Conservation (phyloP, 2,329 filamentous ascomycete genomes). For the Coniochaeta sp. region DNA sequence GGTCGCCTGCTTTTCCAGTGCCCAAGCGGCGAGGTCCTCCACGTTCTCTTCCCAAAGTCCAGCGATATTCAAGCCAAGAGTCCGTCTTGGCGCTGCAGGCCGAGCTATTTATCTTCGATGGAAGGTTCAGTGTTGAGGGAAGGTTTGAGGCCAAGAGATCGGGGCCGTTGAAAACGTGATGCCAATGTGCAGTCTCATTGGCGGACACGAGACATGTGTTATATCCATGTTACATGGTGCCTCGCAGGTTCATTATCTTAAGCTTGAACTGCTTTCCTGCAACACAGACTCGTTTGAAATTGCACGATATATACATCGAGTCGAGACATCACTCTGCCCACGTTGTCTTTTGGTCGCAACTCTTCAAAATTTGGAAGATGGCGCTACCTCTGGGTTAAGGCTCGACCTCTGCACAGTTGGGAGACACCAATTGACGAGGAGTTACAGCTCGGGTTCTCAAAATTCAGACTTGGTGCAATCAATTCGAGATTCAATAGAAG, state of each 20-base stretch:
- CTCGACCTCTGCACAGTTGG: no score
- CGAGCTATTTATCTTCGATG: neutral
- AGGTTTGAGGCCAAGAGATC: neutral
- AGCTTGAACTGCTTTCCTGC: neutral
- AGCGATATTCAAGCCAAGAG: neutral
- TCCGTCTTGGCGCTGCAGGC: neutral
- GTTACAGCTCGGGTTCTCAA: no score
- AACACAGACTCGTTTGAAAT: neutral
- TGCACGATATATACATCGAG: neutral
- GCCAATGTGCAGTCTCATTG: neutral
- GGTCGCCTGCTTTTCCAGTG: neutral
- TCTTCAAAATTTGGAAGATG: no score
- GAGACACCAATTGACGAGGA: no score
- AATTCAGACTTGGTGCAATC: no score
- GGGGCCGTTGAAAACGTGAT: neutral
- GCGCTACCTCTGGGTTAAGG: no score
- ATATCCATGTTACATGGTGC: no score
- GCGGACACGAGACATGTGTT: neutral
- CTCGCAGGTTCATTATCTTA: neutral
- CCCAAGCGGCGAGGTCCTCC: neutral
- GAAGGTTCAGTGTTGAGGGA: neutral
- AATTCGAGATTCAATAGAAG: no score
- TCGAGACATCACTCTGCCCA: neutral
- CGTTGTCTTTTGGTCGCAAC: no score
- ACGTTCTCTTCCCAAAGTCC: neutral